phyloP scores from a whole-genome alignment of 352 stramenopile genomes.

The Phytophthora niederhauseri region DNA sequence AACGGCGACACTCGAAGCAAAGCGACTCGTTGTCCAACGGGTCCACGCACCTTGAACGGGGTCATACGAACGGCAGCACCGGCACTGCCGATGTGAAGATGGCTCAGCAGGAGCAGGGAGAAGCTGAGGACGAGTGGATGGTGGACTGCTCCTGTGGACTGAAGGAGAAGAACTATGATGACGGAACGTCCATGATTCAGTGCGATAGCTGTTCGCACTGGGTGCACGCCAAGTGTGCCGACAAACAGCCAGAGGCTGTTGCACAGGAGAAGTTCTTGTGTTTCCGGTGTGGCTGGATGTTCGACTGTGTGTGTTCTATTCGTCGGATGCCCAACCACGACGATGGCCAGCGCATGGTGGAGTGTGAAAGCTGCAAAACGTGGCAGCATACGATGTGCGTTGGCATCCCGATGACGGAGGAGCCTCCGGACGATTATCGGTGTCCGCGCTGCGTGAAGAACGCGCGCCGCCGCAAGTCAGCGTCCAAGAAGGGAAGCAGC shows the following conservation, averaged over 20 bases:
- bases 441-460: constrained; percentile 60
- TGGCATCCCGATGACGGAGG: constrained; percentile 53
- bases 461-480: constrained; percentile 25
- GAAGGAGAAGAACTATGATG: constrained; percentile 61
- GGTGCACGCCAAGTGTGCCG: constrained; percentile 67
- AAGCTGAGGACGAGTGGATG: constrained; percentile 58
- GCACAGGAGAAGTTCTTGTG: constrained; percentile 65
- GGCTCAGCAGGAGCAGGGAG: constrained; percentile 10
- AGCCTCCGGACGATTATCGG: constrained; percentile 57
- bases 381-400: constrained; percentile 82
- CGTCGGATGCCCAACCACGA: constrained; percentile 64
- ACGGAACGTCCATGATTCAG: constrained; percentile 69
- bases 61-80: constrained; percentile 19
- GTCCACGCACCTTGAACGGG: constrained; percentile 13
- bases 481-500: constrained; percentile 20
- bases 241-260: constrained; percentile 38
- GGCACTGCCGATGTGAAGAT: constrained; percentile 14
- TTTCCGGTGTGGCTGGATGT: constrained; percentile 73
- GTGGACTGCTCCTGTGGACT: constrained; percentile 63
- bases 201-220: constrained; percentile 62
- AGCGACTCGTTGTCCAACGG: constrained; percentile 31
- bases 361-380: constrained; percentile 70
- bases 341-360: constrained; percentile 71
- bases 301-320: constrained; percentile 69
- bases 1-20: constrained; percentile 36